Percentiles rank a stretch among this genome's conserved stretches.
Conservation (phyloP, 257 asterid species). For the Knoxia roxburghii region DNA sequence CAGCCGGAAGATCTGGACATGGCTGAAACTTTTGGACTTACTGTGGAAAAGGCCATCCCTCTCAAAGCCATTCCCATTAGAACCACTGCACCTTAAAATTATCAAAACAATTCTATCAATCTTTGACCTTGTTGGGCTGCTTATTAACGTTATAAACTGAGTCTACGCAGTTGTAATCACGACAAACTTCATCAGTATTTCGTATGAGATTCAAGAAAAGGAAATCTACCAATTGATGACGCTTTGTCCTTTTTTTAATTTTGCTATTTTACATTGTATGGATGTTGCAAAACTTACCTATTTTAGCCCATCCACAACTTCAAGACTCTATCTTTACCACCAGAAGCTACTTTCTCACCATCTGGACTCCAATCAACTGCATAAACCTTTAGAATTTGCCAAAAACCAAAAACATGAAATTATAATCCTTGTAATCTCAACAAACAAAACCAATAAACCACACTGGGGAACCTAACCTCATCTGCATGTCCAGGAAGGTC, state of each 20-base stretch:
- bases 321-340: constrained; percentile 81
- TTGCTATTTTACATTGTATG: too few species aligned
- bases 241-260: too few species aligned
- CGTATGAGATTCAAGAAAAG: too few species aligned
- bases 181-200: too few species aligned
- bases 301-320: constrained; percentile 95
- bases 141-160: too few species aligned
- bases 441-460: not conserved
- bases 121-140: too few species aligned
- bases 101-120: too few species aligned
- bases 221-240: too few species aligned
- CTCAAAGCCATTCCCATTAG: not conserved
- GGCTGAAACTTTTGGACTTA: constrained; percentile 26
- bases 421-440: not conserved
- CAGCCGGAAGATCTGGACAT: constrained; percentile 18
- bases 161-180: too few species aligned
- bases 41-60: constrained; percentile 22
- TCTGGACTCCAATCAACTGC: constrained; percentile 99
- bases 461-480: constrained; percentile 51
- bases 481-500: constrained; percentile 99
- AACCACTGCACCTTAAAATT: too few species aligned
- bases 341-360: constrained; percentile 98
- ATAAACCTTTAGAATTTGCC: constrained; percentile 53
- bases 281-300: too few species aligned
- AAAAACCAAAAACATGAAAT: not conserved